Conservation (phyloP, 1,284 basidiomycete genomes). For the Polyporus tsugae region DNA sequence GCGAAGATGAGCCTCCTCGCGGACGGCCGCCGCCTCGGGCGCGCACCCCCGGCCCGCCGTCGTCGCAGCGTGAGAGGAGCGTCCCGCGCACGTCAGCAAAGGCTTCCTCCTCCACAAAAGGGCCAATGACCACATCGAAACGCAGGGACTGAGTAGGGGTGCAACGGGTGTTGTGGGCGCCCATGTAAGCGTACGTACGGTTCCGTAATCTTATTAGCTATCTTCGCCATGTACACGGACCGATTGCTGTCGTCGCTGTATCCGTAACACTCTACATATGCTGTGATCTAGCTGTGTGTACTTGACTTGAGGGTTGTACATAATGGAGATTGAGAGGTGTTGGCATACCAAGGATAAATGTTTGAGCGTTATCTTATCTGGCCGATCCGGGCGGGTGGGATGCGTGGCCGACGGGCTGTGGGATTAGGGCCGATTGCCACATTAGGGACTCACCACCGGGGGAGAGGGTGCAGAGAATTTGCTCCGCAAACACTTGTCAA, state of each 20-base stretch:
- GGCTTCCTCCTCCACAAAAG: not conserved
- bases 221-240: constrained; percentile 22
- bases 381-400: constrained; percentile 12
- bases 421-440: constrained; percentile 26
- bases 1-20: constrained; percentile 14
- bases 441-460: constrained; percentile 37
- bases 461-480: constrained; percentile 34
- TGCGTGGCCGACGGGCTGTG: constrained; percentile 4
- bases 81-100: constrained; percentile 9
- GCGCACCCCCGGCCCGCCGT: constrained; percentile 40
- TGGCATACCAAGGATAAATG: not conserved
- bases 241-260: constrained; percentile 21
- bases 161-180: constrained; percentile 7
- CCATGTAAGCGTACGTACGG: constrained; percentile 8
- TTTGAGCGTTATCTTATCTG: constrained; percentile 6
- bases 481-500: constrained; percentile 41
- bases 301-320: not conserved
- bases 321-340: not conserved
- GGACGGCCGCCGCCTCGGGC: constrained; percentile 31
- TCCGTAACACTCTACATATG: constrained; percentile 13
- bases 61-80: constrained; percentile 32
- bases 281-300: not conserved
- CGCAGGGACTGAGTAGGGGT: not conserved
- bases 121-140: not conserved
- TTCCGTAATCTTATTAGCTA: constrained; percentile 31